Base-by-base conservation (phyloP, 352 stramenopile genomes). In the Globisporangium recalcitrans region DNA sequence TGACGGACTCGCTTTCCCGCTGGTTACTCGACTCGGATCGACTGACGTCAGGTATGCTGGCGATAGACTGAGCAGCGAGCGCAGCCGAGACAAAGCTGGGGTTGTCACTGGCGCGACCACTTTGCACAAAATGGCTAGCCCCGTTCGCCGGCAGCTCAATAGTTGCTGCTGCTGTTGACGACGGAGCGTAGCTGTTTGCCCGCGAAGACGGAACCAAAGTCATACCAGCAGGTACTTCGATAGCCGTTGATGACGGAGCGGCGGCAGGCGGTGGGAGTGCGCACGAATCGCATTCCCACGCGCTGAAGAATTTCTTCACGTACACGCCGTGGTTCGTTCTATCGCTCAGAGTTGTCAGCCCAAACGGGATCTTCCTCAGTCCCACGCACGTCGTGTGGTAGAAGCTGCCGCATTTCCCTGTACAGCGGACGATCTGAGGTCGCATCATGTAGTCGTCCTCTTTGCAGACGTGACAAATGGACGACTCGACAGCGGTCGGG, bases 371-470 rank as follows among this genome's bases (percentile, higher is more conserved):
- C 52, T 88, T 88, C 49, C 82, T 83, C 13, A 92, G 52, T 1
- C 82, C 85, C 19, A 86, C 85, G 54, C 85, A 94, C 7, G 69
- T 87, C 13, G 85, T 92, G 63, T 94, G 85, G 44, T 88, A 94
- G 40, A 74, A 78, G 11, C 67, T 73, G 19, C 63, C 62, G 22
- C 85, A 94, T 9, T 53, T 36, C 0, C 77, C 81, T 2, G 58
- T 73, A 64, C 85, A 94, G 1, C 52, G 64, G 0, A 94, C 80
- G 48, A 94, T 65, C 60, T 94, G 85, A 4, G 85, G 72, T 1
- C 85, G 78, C 72, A 86, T 88, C 77, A 92, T 86, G 64, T 89
- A 92, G 71, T 94, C 85, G 32, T 94, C 85, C 49, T 92, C 81
- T 13, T 84, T 82, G 70, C 85, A 94, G 1, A 73, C 66, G 19